These are phyloP conservation scores for Zymoseptoria crescenta DNA, from an alignment of 2,329 filamentous ascomycete genomes.

Conservation along the genomic window DNA sequence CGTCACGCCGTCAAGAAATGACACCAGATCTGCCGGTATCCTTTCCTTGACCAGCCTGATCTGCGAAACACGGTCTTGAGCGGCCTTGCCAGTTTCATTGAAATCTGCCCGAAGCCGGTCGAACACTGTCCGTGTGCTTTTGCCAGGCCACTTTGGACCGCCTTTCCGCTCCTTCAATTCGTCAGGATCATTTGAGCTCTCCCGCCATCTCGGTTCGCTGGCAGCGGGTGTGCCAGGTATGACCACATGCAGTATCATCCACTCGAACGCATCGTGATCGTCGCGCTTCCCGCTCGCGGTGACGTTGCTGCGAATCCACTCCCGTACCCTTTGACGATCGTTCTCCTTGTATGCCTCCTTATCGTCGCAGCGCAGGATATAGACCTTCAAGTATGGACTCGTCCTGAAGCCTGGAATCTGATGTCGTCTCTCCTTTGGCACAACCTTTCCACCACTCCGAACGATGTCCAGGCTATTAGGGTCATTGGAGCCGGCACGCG, in stretches of 20 bases:
- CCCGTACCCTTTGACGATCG: conserved; percentile 68
- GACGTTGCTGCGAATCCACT: conserved; percentile 81
- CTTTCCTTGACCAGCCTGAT: conserved; percentile 59
- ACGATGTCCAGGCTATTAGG: conserved; percentile 40
- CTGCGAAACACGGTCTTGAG: conserved; percentile 73
- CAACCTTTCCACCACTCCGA: conserved; percentile 18
- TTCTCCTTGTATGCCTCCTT: conserved; percentile 85
- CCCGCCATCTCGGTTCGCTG: conserved; percentile 62
- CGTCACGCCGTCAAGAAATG: conserved; percentile 35
- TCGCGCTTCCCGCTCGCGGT: conserved; percentile 64
- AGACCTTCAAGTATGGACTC: conserved; percentile 88
- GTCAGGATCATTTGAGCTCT: conserved; percentile 42
- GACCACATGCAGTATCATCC: conserved; percentile 88
- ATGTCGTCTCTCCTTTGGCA: conserved; percentile 60
- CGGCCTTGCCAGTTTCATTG: conserved; percentile 66
- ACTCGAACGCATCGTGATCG: conserved; percentile 94
- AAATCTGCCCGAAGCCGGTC: conserved; percentile 90
- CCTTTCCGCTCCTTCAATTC: conserved; percentile 57
- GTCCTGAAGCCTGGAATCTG: conserved; percentile 90
- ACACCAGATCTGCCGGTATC: conserved; percentile 39
- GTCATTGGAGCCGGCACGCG: conserved; percentile 16
- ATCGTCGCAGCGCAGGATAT: conserved; percentile 86
- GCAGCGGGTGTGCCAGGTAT: conserved; percentile 76
- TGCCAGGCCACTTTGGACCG: conserved; percentile 67
- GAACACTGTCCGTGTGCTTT: conserved; percentile 70